Conservation (phyloP, 192 early-diverging fungal genomes). For the Coemansia erecta region DNA sequence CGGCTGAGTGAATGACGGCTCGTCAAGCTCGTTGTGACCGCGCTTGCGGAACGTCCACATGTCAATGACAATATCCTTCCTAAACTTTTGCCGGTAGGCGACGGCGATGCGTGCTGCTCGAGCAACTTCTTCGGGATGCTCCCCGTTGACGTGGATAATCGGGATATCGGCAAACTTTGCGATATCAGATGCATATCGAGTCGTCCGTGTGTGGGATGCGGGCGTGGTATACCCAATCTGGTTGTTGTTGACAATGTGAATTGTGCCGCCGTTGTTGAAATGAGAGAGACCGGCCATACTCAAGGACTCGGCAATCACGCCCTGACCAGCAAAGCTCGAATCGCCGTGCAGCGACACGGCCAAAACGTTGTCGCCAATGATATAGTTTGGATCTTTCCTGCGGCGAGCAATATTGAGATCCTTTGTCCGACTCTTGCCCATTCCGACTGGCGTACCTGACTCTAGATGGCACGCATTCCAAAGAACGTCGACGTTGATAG, state of each 20-base stretch:
- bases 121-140: conserved; percentile 86
- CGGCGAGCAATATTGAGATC: conserved; percentile 62
- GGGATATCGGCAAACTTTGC: conserved; percentile 94
- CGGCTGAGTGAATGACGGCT: conserved; percentile 95
- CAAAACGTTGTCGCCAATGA: conserved; percentile 88
- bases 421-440: conserved; percentile 91
- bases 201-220: conserved; percentile 86
- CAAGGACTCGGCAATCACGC: conserved; percentile 89
- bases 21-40: conserved; percentile 97
- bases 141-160: conserved; percentile 94
- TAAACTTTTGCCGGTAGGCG: conserved; percentile 91
- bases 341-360: conserved; percentile 93
- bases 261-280: conserved; percentile 87
- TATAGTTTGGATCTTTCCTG: conserved; percentile 24
- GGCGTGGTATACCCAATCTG: conserved; percentile 97
- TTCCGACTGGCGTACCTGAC: conserved; percentile 89
- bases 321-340: conserved; percentile 80
- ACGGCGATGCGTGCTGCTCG: conserved; percentile 76
- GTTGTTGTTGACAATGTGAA: conserved; percentile 96
- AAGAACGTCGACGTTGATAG: conserved; percentile 75
- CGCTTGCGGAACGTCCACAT: conserved; percentile 91
- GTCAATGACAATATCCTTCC: conserved; percentile 92
- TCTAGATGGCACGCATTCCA: conserved; percentile 95
- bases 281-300: conserved; percentile 91
- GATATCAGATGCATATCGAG: conserved; percentile 87